Evolutionary conservation across 371 early-diverging fungal genomes (phyloP), one percentile per base, ranked within the genome.

Genomic region (Lichtheimia corymbifera): DNA sequence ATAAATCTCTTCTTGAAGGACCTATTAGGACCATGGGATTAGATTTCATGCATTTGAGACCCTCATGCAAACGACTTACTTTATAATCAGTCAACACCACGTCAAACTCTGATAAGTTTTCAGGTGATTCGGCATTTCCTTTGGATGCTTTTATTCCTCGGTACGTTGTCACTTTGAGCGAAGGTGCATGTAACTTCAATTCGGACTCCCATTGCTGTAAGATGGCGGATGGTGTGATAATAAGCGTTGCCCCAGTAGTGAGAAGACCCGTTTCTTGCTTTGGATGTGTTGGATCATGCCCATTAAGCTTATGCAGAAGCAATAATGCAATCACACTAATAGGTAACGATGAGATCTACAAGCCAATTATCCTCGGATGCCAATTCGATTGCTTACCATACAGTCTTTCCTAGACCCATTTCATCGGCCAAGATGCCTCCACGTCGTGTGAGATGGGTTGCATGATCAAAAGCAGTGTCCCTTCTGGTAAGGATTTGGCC

Each of bases 401-500:
- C 76, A 1, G 94, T 94, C 77, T 93, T 90, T 27, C 89, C 89
- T 5, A 90, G 69, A 4, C 79, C 81, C 90, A 83, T 83, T 55
- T 83, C 83, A 43, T 83, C 80, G 1, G 79, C 77, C 4, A 81
- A 52, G 4, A 77, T 75, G 4, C 93, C 89, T 2, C 80, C 80
- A 11, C 62, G 42, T 35, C 47, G 25, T 3, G 55, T 35, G 18
- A 56, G 35, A 3, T 50, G 14, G 5, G 41, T 17, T 2, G 61
- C 59, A 17, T 50, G 24, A 6, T 52, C 53, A 18, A 59, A 56
- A 2, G 40, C 58, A 7, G n/a, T 30, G 4, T 43, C 60, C 24
- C 24, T 18, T 2, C 56, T 63, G 1, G 53, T 13, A 1, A 30
- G 28, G 18, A 62, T 41, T 22, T 65, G 27, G 2, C 53, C 30